Conservation (phyloP, 1,284 basidiomycete genomes). For the Gastroboletus turbinatus region DNA sequence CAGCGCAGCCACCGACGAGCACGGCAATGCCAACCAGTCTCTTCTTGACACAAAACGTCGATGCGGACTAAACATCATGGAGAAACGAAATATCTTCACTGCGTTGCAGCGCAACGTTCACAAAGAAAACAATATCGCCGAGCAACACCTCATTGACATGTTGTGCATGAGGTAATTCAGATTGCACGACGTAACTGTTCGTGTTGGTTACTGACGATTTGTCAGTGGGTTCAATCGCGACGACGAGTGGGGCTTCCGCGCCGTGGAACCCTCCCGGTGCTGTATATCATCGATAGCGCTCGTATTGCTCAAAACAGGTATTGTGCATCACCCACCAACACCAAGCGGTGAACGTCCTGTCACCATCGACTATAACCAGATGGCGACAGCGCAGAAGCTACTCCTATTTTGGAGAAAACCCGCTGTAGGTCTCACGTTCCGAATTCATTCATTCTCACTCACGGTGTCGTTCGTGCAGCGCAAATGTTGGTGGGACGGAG, state of each 20-base stretch:
- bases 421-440: constrained; percentile 62
- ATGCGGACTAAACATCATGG: constrained; percentile 86
- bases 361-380: constrained; percentile 87
- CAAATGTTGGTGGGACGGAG: constrained; percentile 99
- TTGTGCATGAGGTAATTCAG: constrained; percentile 89
- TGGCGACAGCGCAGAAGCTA: constrained; percentile 97
- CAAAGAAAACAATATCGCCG: constrained; percentile 98
- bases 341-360: constrained; percentile 61
- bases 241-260: constrained; percentile 96
- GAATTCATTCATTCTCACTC: background rate
- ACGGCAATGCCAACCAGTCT: constrained; percentile 76
- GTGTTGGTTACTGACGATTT: constrained; percentile 25
- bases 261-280: constrained; percentile 92
- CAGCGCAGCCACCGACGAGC: constrained; percentile 65
- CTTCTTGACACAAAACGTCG: constrained; percentile 78
- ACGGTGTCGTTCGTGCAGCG: constrained; percentile 49
- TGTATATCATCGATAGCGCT: constrained; percentile 98
- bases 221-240: constrained; percentile 91
- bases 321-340: constrained; percentile 64
- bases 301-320: constrained; percentile 96
- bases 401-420: constrained; percentile 99
- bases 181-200: background rate
- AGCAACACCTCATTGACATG: constrained; percentile 99
- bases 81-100: constrained; percentile 93
- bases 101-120: constrained; percentile 98